A percentile compares a stretch with the other conserved stretches of the same genome.
Conservation (phyloP, 2,329 filamentous ascomycete genomes). For the Microdochium trichocladiopsis region DNA sequence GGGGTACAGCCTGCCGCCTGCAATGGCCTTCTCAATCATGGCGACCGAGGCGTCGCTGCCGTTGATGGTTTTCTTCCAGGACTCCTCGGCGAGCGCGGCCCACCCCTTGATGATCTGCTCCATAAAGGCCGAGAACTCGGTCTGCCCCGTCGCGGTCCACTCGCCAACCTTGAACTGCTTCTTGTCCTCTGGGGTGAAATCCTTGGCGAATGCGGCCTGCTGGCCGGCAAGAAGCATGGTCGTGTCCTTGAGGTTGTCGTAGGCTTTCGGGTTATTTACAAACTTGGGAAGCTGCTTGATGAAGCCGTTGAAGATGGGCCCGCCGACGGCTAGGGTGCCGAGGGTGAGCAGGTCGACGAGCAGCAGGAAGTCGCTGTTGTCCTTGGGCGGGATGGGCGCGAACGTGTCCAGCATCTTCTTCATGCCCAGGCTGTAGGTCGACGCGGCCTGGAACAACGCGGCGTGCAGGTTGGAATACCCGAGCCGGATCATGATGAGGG, state of each 20-base stretch:
- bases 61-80: conserved; percentile 13
- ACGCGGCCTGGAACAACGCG: conserved; percentile 7
- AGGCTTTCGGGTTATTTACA: conserved; percentile 2
- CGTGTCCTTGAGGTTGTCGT: conserved; percentile 17
- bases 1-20: conserved; percentile 18
- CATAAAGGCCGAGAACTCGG: conserved; percentile 18
- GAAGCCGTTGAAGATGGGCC: conserved; percentile 18
- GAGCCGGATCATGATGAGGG: conserved; percentile 6
- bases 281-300: conserved; percentile 13
- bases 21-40: conserved; percentile 13
- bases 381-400: conserved; percentile 15
- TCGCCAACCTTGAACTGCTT: conserved; percentile 1
- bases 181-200: conserved; percentile 7
- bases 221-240: conserved; percentile 16
- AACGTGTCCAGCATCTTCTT: conserved; percentile 17
- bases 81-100: conserved; percentile 7
- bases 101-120: conserved; percentile 18
- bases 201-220: conserved; percentile 17
- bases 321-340: conserved; percentile 13
- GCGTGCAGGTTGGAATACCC: conserved; percentile 8
- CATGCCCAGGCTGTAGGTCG: conserved; percentile 8
- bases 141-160: conserved; percentile 17
- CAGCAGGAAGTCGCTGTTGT: conserved; percentile 16
- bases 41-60: conserved; percentile 13
- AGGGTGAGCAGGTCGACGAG: conserved; percentile 20